Conservation (phyloP, 2,329 filamentous ascomycete species). For the Colletotrichum gloeosporioides region DNA sequence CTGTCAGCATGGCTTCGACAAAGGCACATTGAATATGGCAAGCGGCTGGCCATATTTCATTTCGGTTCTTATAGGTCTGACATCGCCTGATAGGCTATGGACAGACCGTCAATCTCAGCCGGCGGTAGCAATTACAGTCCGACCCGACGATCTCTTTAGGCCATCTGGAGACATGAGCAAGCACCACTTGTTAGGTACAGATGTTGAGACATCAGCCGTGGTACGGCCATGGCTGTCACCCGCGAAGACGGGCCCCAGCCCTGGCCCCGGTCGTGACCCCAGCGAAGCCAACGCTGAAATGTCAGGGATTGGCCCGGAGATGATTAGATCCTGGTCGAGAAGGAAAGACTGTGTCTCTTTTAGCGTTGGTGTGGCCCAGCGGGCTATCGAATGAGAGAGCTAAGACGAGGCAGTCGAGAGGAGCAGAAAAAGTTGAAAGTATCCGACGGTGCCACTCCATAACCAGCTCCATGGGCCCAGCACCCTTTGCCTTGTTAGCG, state of each 20-base stretch:
- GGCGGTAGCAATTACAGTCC: background rate
- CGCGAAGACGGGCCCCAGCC: background rate
- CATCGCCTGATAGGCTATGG: background rate
- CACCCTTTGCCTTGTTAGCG: background rate
- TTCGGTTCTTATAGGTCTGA: background rate
- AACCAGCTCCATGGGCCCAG: conserved; percentile 15
- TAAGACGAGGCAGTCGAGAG: background rate
- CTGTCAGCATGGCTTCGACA: background rate
- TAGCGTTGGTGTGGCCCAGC: background rate
- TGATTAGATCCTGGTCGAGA: conserved; percentile 17
- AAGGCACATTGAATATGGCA: background rate
- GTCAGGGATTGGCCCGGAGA: conserved; percentile 23
- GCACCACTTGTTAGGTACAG: background rate
- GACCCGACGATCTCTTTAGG: background rate
- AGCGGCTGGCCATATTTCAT: background rate
- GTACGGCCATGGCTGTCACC: conserved; percentile 3
- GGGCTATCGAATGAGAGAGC: background rate
- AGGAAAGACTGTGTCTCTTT: background rate
- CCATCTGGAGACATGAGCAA: conserved; percentile 1
- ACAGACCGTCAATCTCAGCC: background rate
- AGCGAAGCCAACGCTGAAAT: conserved; percentile 11
- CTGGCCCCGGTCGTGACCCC: conserved; percentile 3
- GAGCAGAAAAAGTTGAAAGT: background rate
- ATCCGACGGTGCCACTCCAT: conserved; percentile 11
- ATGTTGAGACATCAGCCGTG: background rate